These are phyloP conservation scores for Rhynchosporium agropyri DNA, from an alignment of 2,329 filamentous ascomycete species.

Conservation along the genomic window DNA sequence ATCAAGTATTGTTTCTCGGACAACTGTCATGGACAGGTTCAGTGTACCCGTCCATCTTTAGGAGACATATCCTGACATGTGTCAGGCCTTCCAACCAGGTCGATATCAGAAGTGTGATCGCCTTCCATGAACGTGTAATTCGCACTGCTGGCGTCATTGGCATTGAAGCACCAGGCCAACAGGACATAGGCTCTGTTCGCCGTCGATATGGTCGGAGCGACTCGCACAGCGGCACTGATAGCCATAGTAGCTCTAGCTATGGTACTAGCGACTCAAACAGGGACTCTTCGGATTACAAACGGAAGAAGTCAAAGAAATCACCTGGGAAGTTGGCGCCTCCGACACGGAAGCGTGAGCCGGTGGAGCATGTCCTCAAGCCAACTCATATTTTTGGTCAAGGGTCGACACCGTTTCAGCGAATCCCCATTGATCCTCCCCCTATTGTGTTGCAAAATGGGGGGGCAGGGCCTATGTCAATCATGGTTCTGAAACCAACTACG, in stretches of 20 bases:
- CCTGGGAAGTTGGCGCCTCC: background rate
- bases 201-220: background rate
- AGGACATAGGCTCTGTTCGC: background rate
- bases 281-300: conserved; percentile 4
- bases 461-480: background rate
- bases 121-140: conserved; percentile 31
- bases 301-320: background rate
- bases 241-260: conserved; percentile 16
- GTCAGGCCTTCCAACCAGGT: conserved; percentile 30
- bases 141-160: conserved; percentile 31
- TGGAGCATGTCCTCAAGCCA: background rate
- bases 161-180: conserved; percentile 20
- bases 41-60: conserved; percentile 12
- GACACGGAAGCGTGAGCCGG: too few relatives aligned
- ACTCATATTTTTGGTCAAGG: background rate
- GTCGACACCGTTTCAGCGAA: background rate
- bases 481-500: background rate
- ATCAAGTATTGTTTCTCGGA: conserved; percentile 33
- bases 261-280: conserved; percentile 22
- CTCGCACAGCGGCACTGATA: conserved; percentile 20
- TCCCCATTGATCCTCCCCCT: background rate
- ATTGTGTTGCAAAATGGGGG: background rate
- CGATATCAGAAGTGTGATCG: conserved; percentile 34
- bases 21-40: conserved; percentile 31
- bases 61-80: background rate